A percentile compares a stretch with the other conserved stretches of the same genome.
These are phyloP conservation scores for Hypocrella siamensis DNA, from an alignment of 2,329 filamentous ascomycete genomes.

Conservation along the genomic window DNA sequence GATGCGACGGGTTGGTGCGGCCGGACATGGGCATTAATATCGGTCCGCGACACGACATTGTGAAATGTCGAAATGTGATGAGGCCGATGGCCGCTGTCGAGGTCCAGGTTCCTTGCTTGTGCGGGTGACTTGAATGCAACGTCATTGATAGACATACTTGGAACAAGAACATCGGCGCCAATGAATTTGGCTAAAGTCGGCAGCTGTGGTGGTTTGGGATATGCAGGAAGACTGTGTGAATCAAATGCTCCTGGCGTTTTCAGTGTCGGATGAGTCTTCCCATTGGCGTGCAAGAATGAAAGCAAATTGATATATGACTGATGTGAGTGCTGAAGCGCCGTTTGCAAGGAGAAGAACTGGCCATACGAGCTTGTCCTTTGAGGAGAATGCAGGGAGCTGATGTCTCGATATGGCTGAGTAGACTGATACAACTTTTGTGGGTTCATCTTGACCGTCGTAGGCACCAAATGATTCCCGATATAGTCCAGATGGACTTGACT, in stretches of 20 bases:
- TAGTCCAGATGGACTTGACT: neutral
- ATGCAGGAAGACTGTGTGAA: constrained; percentile 34
- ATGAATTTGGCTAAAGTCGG: constrained; percentile 4
- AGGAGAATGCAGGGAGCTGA: neutral
- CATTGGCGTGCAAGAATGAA: constrained; percentile 44
- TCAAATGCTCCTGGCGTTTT: constrained; percentile 19
- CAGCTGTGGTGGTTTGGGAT: constrained; percentile 31
- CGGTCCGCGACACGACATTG: too few relatives aligned
- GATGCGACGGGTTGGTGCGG: neutral
- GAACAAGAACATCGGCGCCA: neutral
- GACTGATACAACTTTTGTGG: neutral
- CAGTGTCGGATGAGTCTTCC: constrained; percentile 28
- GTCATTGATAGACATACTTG: neutral
- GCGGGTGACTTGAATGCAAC: neutral
- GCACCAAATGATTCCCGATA: neutral
- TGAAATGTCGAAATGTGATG: too few relatives aligned
- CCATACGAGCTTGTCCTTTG: neutral
- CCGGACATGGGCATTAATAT: too few relatives aligned
- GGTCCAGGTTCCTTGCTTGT: neutral
- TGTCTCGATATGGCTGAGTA: neutral
- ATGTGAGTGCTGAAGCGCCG: constrained; percentile 54
- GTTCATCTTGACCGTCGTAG: neutral
- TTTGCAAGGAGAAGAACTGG: constrained; percentile 41
- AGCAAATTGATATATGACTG: constrained; percentile 57
- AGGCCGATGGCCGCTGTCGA: neutral